phyloP scores from a whole-genome alignment of 768 basidiomycete genomes.

The Infundibulicybe gibba region DNA sequence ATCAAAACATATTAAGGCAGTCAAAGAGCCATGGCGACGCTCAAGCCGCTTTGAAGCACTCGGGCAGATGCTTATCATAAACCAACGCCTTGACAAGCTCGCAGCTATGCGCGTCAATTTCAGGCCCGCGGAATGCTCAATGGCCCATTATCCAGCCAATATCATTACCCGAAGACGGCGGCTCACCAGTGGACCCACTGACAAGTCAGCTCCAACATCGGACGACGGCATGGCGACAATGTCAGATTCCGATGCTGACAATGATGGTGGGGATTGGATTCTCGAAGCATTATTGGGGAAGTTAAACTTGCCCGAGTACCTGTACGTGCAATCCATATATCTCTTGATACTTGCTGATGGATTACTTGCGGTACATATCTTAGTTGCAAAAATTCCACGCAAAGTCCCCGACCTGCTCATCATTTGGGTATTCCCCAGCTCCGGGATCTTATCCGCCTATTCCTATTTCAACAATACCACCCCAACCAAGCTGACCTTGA shows the following conservation, averaged over 20 bases:
- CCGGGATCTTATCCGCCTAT: conserved; percentile 15
- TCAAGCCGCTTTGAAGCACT: conserved; percentile 27
- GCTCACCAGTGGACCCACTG: background rate
- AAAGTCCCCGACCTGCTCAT: conserved; percentile 7
- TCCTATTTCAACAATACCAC: conserved; percentile 20
- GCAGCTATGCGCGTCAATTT: conserved; percentile 12
- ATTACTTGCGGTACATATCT: too few relatives aligned
- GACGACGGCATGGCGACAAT: background rate
- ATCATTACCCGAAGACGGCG: too few relatives aligned
- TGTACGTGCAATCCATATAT: too few relatives aligned
- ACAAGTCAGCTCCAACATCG: background rate
- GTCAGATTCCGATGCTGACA: background rate
- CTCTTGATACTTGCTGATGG: too few relatives aligned
- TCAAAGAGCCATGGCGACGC: conserved; percentile 30
- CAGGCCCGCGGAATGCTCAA: conserved; percentile 8
- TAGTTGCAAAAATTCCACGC: too few relatives aligned
- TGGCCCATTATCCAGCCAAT: background rate
- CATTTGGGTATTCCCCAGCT: conserved; percentile 15
- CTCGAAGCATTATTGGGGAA: too few relatives aligned
- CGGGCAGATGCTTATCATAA: conserved; percentile 25
- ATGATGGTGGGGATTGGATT: background rate
- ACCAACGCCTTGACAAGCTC: conserved; percentile 5
- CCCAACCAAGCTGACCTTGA: conserved; percentile 2
- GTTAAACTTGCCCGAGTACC: too few relatives aligned
- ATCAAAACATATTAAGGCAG: conserved; percentile 9